Percentiles rank a stretch among this genome's conserved stretches.
Conservation (phyloP, 345 rosid species). For the Lepidium sativum region DNA sequence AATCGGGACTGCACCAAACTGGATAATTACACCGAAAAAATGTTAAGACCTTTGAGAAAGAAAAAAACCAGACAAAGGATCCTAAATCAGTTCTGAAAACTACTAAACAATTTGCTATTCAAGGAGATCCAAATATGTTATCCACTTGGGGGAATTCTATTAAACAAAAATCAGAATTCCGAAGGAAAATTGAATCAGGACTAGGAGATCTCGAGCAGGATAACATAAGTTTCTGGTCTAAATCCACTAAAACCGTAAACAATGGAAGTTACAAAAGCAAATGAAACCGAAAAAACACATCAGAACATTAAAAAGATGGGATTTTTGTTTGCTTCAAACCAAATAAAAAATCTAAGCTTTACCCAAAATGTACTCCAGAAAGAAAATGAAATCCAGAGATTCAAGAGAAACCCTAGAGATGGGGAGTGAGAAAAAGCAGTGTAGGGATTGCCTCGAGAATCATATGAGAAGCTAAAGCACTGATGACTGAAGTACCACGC, state of each 20-base stretch:
- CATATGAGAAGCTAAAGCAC: conserved; percentile 16
- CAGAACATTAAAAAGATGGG: not conserved
- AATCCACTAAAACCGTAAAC: not conserved
- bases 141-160: not conserved
- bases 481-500: conserved; percentile 25
- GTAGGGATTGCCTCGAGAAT: conserved; percentile 7
- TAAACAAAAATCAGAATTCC: not conserved
- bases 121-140: not conserved
- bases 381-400: conserved; percentile 8
- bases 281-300: not conserved
- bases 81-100: not conserved
- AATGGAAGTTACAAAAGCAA: not conserved
- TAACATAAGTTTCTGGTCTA: not conserved
- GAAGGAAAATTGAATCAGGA: not conserved
- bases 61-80: not conserved
- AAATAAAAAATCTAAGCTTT: not conserved
- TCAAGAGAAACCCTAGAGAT: conserved; percentile 6
- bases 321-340: not conserved
- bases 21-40: not conserved
- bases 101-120: not conserved
- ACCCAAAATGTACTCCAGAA: not conserved
- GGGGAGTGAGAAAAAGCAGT: conserved; percentile 1
- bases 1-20: not conserved
- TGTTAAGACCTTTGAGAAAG: not conserved
- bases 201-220: not conserved